phyloP scores from a whole-genome alignment of 202 grass and related monocot species.

The Carex arenaria region DNA sequence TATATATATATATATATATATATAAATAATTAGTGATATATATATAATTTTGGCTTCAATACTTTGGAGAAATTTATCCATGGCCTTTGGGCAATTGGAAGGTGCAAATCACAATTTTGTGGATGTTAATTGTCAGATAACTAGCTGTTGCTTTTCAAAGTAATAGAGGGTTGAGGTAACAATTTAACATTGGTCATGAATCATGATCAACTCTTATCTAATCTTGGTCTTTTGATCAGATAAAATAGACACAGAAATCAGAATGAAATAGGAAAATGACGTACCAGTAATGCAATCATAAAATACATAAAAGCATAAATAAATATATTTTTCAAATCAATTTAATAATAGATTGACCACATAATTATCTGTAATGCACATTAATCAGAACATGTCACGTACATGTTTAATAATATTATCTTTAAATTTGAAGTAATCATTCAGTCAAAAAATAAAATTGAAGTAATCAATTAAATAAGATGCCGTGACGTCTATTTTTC shows the following conservation, averaged over 20 bases:
- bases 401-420: not conserved
- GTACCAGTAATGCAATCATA: not conserved
- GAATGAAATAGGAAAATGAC: not conserved
- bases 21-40: no score
- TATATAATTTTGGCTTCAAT: no score
- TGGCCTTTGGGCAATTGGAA: not conserved
- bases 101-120: slow-evolving; percentile 8
- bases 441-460: no score
- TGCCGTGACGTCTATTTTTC: not conserved
- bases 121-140: not conserved
- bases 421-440: not conserved
- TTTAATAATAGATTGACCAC: not conserved
- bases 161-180: not conserved
- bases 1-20: no score
- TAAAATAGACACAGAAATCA: not conserved
- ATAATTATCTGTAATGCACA: not conserved
- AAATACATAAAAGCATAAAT: not conserved
- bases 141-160: not conserved
- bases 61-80: no score
- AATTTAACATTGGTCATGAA: no score
- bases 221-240: not conserved
- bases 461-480: not conserved
- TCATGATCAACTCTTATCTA: no score
- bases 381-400: not conserved
- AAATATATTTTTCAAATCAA: not conserved